Evolutionary conservation across 2,329 filamentous ascomycete species (phyloP).

Genomic region (Ceratocystiopsis brevicomis): DNA sequence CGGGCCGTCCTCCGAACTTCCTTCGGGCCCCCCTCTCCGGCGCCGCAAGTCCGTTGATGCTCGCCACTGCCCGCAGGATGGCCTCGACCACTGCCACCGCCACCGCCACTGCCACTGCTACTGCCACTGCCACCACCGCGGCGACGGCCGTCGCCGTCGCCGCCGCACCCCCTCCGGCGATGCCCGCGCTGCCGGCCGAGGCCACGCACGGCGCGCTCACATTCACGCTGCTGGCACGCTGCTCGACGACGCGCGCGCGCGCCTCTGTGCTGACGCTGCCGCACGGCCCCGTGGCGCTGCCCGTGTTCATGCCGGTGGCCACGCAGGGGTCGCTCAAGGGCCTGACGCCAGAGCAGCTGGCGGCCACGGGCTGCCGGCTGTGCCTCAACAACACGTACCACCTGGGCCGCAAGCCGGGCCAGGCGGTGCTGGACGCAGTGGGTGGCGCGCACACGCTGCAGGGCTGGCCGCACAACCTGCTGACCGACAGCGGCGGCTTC

Average conservation of each 20-base stretch:
- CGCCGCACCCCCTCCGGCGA: not conserved
- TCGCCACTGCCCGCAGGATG: slow-evolving; percentile 9
- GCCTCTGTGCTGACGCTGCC: slow-evolving; percentile 75
- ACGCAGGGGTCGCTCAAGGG: slow-evolving; percentile 94
- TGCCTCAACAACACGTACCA: slow-evolving; percentile 99
- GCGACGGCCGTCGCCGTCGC: not conserved
- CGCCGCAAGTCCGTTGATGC: slow-evolving; percentile 5
- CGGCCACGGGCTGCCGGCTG: slow-evolving; percentile 70
- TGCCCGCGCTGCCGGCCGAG: slow-evolving; percentile 1
- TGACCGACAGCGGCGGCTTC: slow-evolving; percentile 72
- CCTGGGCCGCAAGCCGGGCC: slow-evolving; percentile 82
- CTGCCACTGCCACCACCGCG: not conserved
- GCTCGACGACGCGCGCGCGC: slow-evolving; percentile 71
- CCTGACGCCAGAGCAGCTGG: slow-evolving; percentile 77
- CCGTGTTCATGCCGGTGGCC: slow-evolving; percentile 96
- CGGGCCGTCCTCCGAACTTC: not conserved
- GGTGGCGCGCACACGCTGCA: slow-evolving; percentile 90
- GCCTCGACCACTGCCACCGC: slow-evolving; percentile 4
- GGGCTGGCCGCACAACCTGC: slow-evolving; percentile 85
- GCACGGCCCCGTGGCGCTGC: slow-evolving; percentile 76
- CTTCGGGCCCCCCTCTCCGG: not conserved
- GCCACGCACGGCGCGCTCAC: slow-evolving; percentile 15
- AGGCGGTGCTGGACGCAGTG: slow-evolving; percentile 67
- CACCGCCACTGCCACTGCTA: not conserved
- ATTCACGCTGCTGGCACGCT: slow-evolving; percentile 13